These are phyloP conservation scores for Boehmeria nivea DNA, from an alignment of 306 rosid genomes.

Conservation along the genomic window DNA sequence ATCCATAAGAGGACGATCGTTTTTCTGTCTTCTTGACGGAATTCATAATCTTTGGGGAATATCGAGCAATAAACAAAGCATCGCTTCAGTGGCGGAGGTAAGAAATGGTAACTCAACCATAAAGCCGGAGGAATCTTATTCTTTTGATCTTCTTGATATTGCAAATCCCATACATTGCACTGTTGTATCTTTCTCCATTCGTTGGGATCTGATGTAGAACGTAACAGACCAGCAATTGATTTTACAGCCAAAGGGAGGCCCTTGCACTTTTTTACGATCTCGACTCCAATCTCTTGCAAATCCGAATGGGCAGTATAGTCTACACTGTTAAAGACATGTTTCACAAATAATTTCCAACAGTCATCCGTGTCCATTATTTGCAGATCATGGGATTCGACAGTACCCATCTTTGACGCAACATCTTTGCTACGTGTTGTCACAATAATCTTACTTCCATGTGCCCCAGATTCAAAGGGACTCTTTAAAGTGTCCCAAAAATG, in stretches of 20 bases:
- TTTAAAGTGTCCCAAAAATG: neutral
- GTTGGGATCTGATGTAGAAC: neutral
- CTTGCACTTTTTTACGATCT: conserved; percentile 23
- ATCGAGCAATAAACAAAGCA: conserved; percentile 36
- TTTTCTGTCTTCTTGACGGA: neutral
- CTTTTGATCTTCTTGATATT: neutral
- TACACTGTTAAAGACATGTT: conserved; percentile 1
- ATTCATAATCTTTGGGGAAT: conserved; percentile 23
- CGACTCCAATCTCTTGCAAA: neutral
- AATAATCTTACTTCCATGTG: conserved; percentile 1
- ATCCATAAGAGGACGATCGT: conserved; percentile 25
- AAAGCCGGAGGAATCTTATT: conserved; percentile 17
- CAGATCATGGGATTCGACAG: neutral
- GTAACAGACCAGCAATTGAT: conserved; percentile 27
- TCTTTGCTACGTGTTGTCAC: conserved; percentile 5
- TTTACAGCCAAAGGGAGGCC: conserved; percentile 31
- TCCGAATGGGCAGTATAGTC: neutral
- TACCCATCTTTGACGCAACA: conserved; percentile 16
- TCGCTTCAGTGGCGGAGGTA: conserved; percentile 19
- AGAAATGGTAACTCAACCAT: neutral
- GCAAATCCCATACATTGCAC: conserved; percentile 20
- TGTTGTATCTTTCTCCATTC: conserved; percentile 18
- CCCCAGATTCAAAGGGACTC: neutral
- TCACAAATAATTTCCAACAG: conserved; percentile 14
- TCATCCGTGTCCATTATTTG: conserved; percentile 2